phyloP scores from a whole-genome alignment of 2,329 filamentous ascomycete species.

The Aspergillus quadrilineatus region DNA sequence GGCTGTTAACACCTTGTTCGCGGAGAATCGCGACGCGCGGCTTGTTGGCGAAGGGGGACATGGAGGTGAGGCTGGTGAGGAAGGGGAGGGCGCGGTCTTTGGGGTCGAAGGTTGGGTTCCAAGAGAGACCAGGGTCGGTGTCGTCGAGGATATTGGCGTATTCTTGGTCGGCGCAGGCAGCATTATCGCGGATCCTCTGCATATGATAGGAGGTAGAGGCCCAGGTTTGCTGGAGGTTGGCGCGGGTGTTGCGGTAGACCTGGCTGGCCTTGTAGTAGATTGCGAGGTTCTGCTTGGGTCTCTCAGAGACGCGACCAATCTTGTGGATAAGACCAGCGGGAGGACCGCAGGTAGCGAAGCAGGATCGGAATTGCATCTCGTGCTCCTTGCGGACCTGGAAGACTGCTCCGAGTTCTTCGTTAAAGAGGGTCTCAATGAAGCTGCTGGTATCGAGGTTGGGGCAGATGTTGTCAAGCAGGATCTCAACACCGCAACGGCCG shows the following conservation, averaged over 20 bases:
- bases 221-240: slow-evolving; percentile 83
- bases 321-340: slow-evolving; percentile 78
- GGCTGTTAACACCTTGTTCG: slow-evolving; percentile 92
- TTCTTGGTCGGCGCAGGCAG: slow-evolving; percentile 80
- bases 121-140: slow-evolving; percentile 77
- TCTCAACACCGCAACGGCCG: slow-evolving; percentile 80
- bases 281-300: slow-evolving; percentile 70
- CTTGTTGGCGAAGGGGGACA: slow-evolving; percentile 58
- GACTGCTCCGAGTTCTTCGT: slow-evolving; percentile 91
- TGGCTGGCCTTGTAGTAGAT: slow-evolving; percentile 70
- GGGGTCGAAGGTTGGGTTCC: slow-evolving; percentile 77
- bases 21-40: slow-evolving; percentile 87
- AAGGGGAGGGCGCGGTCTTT: slow-evolving; percentile 73
- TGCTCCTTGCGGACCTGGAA: slow-evolving; percentile 90
- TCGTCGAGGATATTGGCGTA: slow-evolving; percentile 72
- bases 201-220: slow-evolving; percentile 83
- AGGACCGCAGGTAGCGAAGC: slow-evolving; percentile 86
- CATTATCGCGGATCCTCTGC: slow-evolving; percentile 87
- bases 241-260: slow-evolving; percentile 68
- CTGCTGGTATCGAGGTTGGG: slow-evolving; percentile 61
- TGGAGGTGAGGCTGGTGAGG: slow-evolving; percentile 59
- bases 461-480: slow-evolving; percentile 71
- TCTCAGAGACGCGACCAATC: slow-evolving; percentile 71
- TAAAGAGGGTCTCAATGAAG: slow-evolving; percentile 80
- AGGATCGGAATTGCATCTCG: slow-evolving; percentile 80